Evolutionary conservation across 2,329 filamentous ascomycete genomes (phyloP).

Genomic region (Colletotrichum shisoi): DNA sequence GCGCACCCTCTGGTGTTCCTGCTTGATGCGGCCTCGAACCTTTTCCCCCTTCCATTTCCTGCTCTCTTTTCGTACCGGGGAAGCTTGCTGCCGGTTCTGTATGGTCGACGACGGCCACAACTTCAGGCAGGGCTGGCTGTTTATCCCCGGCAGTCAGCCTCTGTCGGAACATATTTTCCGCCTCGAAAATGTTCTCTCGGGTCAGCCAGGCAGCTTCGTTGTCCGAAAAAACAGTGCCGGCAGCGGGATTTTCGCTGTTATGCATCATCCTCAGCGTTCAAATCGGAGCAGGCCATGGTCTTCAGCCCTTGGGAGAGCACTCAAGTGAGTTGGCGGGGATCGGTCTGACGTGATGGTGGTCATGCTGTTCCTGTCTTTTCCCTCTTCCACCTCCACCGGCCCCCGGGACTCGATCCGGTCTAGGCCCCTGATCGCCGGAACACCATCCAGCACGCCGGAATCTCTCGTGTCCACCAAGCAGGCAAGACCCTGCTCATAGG

Average conservation of each 20-base stretch:
- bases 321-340: constrained; percentile 1
- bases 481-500: constrained; percentile 22
- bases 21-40: constrained; percentile 12
- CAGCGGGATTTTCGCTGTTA: constrained; percentile 14
- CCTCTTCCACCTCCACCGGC: constrained; percentile 26
- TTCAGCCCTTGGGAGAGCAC: constrained; percentile 13
- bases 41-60: not conserved
- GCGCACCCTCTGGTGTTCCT: constrained; percentile 3
- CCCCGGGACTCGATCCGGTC: constrained; percentile 23
- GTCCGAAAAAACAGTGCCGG: constrained; percentile 3
- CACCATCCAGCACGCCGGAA: constrained; percentile 28
- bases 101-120: not conserved
- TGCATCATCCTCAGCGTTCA: not conserved
- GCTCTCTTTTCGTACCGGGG: not conserved
- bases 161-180: constrained; percentile 21
- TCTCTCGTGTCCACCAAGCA: constrained; percentile 15
- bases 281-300: constrained; percentile 6
- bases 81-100: not conserved
- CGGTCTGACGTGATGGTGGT: constrained; percentile 29
- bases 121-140: constrained; percentile 1
- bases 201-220: not conserved
- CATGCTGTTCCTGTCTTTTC: constrained; percentile 34
- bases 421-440: constrained; percentile 19
- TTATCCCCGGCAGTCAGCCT: constrained; percentile 11
- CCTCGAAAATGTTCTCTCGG: constrained; percentile 4